These are phyloP conservation scores for Endotrypanum monterogeii DNA, from an alignment of 208 protist genomes.

Conservation along the genomic window DNA sequence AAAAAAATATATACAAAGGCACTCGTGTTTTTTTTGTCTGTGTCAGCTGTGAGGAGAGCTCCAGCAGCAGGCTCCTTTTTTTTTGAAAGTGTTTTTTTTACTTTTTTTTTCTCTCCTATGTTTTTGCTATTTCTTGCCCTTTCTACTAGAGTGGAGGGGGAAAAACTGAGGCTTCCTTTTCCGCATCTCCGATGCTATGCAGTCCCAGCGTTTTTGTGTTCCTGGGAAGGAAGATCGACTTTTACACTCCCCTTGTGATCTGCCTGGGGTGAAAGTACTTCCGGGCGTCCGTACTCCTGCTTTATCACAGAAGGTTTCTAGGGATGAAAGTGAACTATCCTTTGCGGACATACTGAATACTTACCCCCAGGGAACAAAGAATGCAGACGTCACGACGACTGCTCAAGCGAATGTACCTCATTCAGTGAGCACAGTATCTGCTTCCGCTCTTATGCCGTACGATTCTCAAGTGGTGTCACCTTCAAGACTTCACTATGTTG, in stretches of 20 bases:
- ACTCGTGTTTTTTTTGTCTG: too few relatives aligned
- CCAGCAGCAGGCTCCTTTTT: background rate
- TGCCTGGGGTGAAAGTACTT: background rate
- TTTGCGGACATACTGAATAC: background rate
- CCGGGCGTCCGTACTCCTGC: background rate
- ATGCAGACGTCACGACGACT: background rate
- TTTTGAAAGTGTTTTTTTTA: background rate
- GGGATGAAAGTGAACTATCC: background rate
- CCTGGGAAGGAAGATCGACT: background rate
- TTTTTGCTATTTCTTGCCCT: too few relatives aligned
- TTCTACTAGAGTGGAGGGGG: background rate
- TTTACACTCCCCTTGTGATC: background rate
- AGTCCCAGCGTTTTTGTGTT: background rate
- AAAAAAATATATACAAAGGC: too few relatives aligned
- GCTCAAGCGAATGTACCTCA: background rate
- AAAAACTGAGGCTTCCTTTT: background rate
- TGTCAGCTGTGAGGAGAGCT: background rate
- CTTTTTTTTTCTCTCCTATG: slow-evolving; percentile 1
- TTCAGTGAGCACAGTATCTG: background rate
- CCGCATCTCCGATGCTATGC: background rate
- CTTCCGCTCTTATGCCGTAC: background rate
- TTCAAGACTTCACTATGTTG: slow-evolving; percentile 13
- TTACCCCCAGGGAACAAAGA: background rate
- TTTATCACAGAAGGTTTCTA: background rate
- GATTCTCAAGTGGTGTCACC: background rate